Base-by-base conservation (phyloP, 495 filamentous ascomycete genomes). In the Penicillium psychrofluorescens region DNA sequence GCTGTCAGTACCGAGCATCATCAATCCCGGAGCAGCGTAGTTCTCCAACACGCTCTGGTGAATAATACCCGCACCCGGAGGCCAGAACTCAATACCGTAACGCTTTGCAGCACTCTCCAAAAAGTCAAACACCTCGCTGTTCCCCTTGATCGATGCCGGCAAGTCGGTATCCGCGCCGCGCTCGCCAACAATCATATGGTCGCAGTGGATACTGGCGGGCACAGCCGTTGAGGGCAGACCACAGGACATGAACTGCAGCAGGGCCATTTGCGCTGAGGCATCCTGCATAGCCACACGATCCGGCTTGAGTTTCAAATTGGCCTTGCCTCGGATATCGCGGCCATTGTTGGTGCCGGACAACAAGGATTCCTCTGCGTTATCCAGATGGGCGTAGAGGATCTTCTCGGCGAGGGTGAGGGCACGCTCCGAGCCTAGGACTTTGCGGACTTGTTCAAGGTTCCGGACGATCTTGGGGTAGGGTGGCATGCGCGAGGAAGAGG, bases 1-100 rank as follows among this genome's bases (percentile, higher is more conserved):
- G 58, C 90, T 95, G 64, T 98, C 92, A 31, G 92, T 98, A 45
- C 92, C 92, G n/a, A 98, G 78, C 90, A 97, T 95, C 92, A 98
- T 96, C 56, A 96, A 62, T 36, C 92, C 92, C 5, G 92, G 92
- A 5, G 89, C 83, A n/a, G 92, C 87, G 59, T 98, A 98, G 67
- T 97, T 97, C 74, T 98, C 92, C 53, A 98, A 71, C 35, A 98
- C 92, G 46, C 86, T 94, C 76, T 98, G 92, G 69, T 98, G 92
- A 51, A 98, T 98, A 47, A 98, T 98, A 47, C 92, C 92, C n/a
- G 92, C 92, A 41, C 94, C 94, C 0, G 92, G 92, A 2, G 92
- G 88, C 92, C 92, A 98, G 64, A 98, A 98, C 62, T 96, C 91
- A 52, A 98, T 95, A 15, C 92, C 92, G 60, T 95, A 98, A 55